These are phyloP conservation scores for Cylindrotheca closterium DNA, from an alignment of 108 stramenopile species.

Conservation along the genomic window DNA sequence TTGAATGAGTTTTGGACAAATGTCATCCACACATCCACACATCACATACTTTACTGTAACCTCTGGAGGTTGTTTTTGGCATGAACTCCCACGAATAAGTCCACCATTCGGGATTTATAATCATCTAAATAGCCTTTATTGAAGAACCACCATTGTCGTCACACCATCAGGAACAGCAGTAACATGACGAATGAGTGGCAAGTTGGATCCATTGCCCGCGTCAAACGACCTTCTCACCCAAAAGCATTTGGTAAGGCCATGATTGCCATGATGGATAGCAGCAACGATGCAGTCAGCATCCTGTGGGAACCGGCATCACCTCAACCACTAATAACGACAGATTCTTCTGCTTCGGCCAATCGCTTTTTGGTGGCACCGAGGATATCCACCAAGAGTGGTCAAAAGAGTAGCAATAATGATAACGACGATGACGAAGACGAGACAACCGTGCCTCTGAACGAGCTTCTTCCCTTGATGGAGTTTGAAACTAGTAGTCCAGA, in stretches of 20 bases:
- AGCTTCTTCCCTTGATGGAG: constrained; percentile 19
- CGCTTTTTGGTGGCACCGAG: constrained; percentile 25
- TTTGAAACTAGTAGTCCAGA: constrained; percentile 17
- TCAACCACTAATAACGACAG: neutral
- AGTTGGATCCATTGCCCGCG: constrained; percentile 30
- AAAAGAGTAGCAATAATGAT: neutral
- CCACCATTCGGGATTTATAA: too few species aligned
- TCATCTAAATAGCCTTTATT: too few species aligned
- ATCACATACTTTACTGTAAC: too few species aligned
- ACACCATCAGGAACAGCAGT: too few species aligned
- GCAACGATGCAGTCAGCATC: constrained; percentile 6
- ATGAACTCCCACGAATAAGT: too few species aligned
- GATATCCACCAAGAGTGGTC: too few species aligned
- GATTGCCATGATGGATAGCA: constrained; percentile 19
- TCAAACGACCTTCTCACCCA: constrained; percentile 2
- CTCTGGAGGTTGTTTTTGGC: too few species aligned
- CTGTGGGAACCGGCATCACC: constrained; percentile 26
- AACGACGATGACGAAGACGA: constrained; percentile 8
- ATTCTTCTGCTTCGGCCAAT: too few species aligned
- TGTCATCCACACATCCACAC: too few species aligned
- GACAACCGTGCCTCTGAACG: constrained; percentile 2
- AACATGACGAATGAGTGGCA: too few species aligned
- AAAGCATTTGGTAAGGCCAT: constrained; percentile 21
- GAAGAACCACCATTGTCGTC: too few species aligned
- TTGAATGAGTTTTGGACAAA: too few species aligned